phyloP scores from a whole-genome alignment of 371 early-diverging fungal species.

The Apophysomyces elegans region DNA sequence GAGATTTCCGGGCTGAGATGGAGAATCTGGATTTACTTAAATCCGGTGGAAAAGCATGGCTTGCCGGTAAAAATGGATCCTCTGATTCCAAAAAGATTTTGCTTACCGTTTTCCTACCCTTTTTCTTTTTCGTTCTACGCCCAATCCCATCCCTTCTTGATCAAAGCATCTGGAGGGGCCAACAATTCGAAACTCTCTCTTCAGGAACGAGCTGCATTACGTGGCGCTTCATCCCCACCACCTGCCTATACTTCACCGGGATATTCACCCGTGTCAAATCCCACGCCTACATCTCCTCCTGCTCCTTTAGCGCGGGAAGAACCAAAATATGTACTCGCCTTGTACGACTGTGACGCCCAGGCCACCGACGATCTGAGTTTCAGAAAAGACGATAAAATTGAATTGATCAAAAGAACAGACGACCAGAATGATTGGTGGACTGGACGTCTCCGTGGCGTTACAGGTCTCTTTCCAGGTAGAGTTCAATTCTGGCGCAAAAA shows the following conservation, averaged over 20 bases:
- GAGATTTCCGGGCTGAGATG: constrained; percentile 36
- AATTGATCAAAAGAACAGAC: constrained; percentile 61
- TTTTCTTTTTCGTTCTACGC: no score
- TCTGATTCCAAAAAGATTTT: neutral
- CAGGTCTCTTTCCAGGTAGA: constrained; percentile 73
- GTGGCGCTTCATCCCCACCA: constrained; percentile 19
- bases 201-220: constrained; percentile 45
- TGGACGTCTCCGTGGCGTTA: constrained; percentile 56
- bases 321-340: constrained; percentile 51
- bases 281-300: constrained; percentile 24
- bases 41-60: constrained; percentile 53
- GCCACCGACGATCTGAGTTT: constrained; percentile 72
- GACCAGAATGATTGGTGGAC: constrained; percentile 80
- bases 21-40: constrained; percentile 43
- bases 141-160: no score
- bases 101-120: no score
- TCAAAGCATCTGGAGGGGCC: constrained; percentile 36
- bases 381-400: constrained; percentile 67
- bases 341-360: constrained; percentile 77
- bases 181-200: constrained; percentile 41
- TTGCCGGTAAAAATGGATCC: constrained; percentile 21
- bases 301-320: constrained; percentile 14
- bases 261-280: no score
- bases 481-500: no score
- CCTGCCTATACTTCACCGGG: constrained; percentile 21